These are phyloP conservation scores for Discostella stelligera DNA, from an alignment of 352 stramenopile genomes.

Conservation along the genomic window DNA sequence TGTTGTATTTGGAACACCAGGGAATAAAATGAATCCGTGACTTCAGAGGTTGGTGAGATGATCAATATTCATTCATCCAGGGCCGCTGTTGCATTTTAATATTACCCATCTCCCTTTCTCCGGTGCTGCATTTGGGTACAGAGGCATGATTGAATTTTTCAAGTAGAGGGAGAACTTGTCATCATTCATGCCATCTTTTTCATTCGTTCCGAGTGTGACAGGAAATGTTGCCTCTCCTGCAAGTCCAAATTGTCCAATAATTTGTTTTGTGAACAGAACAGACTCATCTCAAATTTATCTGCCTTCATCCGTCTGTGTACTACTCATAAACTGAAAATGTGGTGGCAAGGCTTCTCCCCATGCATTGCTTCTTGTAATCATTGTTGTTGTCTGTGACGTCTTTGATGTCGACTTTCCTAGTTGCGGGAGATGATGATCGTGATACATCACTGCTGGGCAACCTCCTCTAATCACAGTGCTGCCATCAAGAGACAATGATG, in stretches of 20 bases:
- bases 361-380: neutral
- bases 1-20: neutral
- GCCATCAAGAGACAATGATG: too few relatives aligned
- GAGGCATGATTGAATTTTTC: slow-evolving; percentile 4
- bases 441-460: neutral
- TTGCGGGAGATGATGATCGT: neutral
- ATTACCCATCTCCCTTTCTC: neutral
- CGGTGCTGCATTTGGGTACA: neutral
- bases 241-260: slow-evolving; percentile 1
- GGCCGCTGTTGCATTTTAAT: slow-evolving; percentile 1
- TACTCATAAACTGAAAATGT: slow-evolving; percentile 4
- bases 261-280: neutral
- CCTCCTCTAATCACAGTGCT: neutral
- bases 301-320: neutral
- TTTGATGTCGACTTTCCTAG: slow-evolving; percentile 5
- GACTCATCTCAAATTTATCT: neutral
- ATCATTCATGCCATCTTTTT: slow-evolving; percentile 1
- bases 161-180: neutral
- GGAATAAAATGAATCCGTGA: neutral
- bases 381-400: slow-evolving; percentile 1
- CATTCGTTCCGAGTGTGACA: neutral
- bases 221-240: neutral
- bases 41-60: neutral
- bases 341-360: slow-evolving; percentile 1
- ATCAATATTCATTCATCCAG: neutral